A percentile compares a stretch with the other conserved stretches of the same genome.
phyloP scores from a whole-genome alignment of 805 yeast species.

The Suhomyces xylopsoci region DNA sequence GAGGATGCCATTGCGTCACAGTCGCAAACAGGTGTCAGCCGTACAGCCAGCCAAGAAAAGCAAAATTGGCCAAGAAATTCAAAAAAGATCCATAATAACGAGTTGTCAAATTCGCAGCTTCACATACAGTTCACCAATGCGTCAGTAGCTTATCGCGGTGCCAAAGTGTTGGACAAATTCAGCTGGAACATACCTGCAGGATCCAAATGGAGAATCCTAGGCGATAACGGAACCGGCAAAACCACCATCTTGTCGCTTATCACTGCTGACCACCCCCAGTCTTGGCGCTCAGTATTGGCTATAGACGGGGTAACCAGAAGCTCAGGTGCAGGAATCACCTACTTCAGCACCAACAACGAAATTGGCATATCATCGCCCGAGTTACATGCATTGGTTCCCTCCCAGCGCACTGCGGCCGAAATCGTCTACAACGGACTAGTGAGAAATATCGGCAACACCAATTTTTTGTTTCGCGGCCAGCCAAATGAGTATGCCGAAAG shows the following conservation, averaged over 20 bases:
- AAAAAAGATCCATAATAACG: neutral
- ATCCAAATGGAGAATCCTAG: slow-evolving; percentile 84
- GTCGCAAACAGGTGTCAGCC: neutral
- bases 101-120: slow-evolving; percentile 1
- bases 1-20: neutral
- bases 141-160: slow-evolving; percentile 62
- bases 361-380: slow-evolving; percentile 93
- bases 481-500: slow-evolving; percentile 13
- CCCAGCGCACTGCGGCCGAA: slow-evolving; percentile 46
- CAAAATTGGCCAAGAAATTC: neutral
- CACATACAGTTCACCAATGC: slow-evolving; percentile 55
- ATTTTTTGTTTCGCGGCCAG: slow-evolving; percentile 45
- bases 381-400: slow-evolving; percentile 82
- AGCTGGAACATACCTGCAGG: slow-evolving; percentile 67
- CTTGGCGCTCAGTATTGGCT: slow-evolving; percentile 73
- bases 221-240: slow-evolving; percentile 91
- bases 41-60: neutral
- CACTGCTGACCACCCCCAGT: slow-evolving; percentile 95
- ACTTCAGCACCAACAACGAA: slow-evolving; percentile 71
- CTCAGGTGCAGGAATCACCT: slow-evolving; percentile 69
- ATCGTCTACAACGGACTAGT: slow-evolving; percentile 71
- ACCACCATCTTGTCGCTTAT: slow-evolving; percentile 80
- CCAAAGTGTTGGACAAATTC: slow-evolving; percentile 56
- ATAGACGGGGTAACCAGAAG: slow-evolving; percentile 65
- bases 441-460: slow-evolving; percentile 53